Conservation (phyloP, 371 early-diverging fungal genomes). For the Choanephora cucurbitarum region DNA sequence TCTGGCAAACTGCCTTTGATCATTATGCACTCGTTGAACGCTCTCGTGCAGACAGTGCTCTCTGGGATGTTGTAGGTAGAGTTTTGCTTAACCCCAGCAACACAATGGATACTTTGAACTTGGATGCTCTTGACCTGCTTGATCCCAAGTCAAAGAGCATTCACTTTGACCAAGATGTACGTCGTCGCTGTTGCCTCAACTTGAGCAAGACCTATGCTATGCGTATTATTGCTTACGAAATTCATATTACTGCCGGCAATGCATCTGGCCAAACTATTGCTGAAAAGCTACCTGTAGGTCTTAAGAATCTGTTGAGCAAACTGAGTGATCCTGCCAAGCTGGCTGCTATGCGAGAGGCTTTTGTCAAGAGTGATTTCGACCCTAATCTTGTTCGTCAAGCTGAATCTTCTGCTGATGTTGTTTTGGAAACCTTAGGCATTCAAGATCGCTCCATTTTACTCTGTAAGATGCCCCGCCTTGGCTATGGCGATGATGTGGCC, state of each 20-base stretch:
- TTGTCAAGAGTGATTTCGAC: slow-evolving; percentile 35
- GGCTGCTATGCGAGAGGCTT: slow-evolving; percentile 23
- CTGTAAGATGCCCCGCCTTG: slow-evolving; percentile 14
- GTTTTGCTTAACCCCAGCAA: slow-evolving; percentile 37
- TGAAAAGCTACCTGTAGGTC: slow-evolving; percentile 42
- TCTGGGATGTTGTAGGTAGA: slow-evolving; percentile 44
- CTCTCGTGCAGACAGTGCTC: slow-evolving; percentile 41
- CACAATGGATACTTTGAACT: background rate
- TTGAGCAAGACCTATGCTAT: slow-evolving; percentile 43
- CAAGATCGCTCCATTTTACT: slow-evolving; percentile 6
- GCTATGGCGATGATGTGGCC: slow-evolving; percentile 33
- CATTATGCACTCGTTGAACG: slow-evolving; percentile 51
- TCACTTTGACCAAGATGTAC: slow-evolving; percentile 15
- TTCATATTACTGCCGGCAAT: slow-evolving; percentile 40
- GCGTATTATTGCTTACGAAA: slow-evolving; percentile 43
- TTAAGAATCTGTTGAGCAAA: slow-evolving; percentile 37
- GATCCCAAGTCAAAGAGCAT: background rate
- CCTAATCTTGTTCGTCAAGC: slow-evolving; percentile 8
- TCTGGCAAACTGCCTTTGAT: slow-evolving; percentile 52
- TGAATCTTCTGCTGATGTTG: slow-evolving; percentile 12
- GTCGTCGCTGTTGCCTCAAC: slow-evolving; percentile 40
- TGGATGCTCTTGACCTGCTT: slow-evolving; percentile 9
- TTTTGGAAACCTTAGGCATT: slow-evolving; percentile 22
- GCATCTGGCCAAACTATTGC: background rate
- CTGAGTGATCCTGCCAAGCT: slow-evolving; percentile 40